Evolutionary conservation across 2,329 filamentous ascomycete genomes (phyloP).

Genomic region (Drechslera avenae): DNA sequence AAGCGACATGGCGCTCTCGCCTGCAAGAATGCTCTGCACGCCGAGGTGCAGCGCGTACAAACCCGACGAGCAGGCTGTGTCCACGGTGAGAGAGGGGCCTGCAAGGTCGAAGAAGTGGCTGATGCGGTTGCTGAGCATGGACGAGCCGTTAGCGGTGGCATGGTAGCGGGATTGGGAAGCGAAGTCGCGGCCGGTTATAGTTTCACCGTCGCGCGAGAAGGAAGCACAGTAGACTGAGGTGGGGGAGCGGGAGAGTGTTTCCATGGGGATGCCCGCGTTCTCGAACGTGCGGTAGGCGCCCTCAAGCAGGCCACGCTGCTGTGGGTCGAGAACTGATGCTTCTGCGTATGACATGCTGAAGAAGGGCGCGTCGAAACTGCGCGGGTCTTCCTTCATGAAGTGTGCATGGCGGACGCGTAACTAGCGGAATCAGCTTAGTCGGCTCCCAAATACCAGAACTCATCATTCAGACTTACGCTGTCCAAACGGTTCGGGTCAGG

Average conservation of each 20-base stretch:
- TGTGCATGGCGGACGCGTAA: conserved; percentile 6
- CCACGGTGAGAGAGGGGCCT: conserved; percentile 25
- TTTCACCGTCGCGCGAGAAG: too few species aligned
- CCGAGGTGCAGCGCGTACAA: conserved; percentile 28
- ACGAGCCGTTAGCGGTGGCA: conserved; percentile 18
- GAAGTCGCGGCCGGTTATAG: too few species aligned
- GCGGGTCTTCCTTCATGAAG: conserved; percentile 20
- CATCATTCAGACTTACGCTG: conserved; percentile 3
- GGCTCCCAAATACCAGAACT: too few species aligned
- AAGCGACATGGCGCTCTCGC: conserved; percentile 24
- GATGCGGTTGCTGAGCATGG: conserved; percentile 33
- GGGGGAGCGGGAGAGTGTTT: too few species aligned
- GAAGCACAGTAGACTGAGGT: too few species aligned
- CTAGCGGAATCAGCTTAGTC: too few species aligned
- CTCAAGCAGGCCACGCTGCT: conserved; percentile 29
- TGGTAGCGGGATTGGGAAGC: conserved; percentile 8
- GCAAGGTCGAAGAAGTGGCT: conserved; percentile 27
- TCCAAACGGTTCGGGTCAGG: conserved; percentile 8
- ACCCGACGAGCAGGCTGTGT: conserved; percentile 32
- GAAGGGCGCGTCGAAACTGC: conserved; percentile 24
- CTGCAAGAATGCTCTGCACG: conserved; percentile 27
- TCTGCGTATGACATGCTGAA: conserved; percentile 18
- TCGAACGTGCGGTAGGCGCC: conserved; percentile 29
- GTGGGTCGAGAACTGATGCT: conserved; percentile 23
- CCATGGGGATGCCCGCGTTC: conserved; percentile 19